These are phyloP conservation scores for Brassica rapa DNA, from an alignment of 345 rosid species.

Conservation along the genomic window DNA sequence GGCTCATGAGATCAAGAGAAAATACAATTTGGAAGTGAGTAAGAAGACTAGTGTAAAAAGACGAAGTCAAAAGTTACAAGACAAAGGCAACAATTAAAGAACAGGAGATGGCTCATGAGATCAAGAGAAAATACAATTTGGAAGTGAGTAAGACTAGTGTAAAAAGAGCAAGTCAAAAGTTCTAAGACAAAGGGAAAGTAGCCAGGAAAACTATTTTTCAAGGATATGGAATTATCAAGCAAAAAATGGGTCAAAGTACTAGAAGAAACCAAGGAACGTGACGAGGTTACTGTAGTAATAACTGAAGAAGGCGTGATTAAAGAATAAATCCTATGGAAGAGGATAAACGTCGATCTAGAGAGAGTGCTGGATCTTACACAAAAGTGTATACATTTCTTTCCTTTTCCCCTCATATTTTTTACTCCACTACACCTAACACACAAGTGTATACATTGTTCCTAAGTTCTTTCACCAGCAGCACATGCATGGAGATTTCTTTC, in stretches of 20 bases:
- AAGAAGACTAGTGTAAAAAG: neutral
- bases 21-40: neutral
- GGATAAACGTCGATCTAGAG: neutral
- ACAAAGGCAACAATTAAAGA: neutral
- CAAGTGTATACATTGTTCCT: neutral
- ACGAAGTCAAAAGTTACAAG: neutral
- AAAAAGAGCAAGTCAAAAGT: neutral
- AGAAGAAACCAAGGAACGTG: neutral
- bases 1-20: neutral
- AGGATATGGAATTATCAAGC: neutral
- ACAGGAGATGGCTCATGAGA: neutral
- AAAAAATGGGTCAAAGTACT: neutral
- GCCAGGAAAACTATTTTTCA: neutral
- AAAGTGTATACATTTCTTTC: neutral
- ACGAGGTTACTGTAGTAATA: neutral
- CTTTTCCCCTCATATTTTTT: neutral
- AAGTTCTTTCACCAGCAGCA: neutral
- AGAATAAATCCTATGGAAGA: neutral
- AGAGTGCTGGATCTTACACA: neutral
- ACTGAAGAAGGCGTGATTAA: neutral
- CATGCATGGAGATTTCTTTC: neutral
- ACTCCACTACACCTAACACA: neutral
- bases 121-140: neutral
- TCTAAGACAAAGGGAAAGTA: neutral
- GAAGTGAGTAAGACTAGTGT: neutral